These are phyloP conservation scores for Aspergillus pseudotamarii DNA, from an alignment of 2,329 filamentous ascomycete genomes.

Conservation along the genomic window DNA sequence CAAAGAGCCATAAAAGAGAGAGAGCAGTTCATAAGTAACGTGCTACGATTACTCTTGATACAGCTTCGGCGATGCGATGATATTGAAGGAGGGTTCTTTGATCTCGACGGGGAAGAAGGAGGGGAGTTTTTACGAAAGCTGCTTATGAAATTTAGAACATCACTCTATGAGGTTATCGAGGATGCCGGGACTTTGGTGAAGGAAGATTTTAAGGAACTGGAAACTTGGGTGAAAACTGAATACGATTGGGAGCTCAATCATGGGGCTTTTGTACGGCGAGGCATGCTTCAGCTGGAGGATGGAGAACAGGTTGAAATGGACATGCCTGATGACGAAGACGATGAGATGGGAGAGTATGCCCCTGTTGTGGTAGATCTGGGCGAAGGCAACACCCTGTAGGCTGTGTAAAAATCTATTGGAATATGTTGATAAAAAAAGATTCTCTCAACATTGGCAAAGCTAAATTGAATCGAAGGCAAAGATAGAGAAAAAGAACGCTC, in stretches of 20 bases:
- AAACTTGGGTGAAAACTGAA: conserved; percentile 56
- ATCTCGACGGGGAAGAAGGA: conserved; percentile 56
- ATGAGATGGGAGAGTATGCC: conserved; percentile 67
- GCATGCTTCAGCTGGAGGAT: conserved; percentile 64
- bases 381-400: conserved; percentile 14
- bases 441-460: not conserved
- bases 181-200: conserved; percentile 46
- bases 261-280: conserved; percentile 56
- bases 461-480: not conserved
- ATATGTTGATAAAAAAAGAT: not conserved
- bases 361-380: conserved; percentile 60
- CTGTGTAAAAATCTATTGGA: not conserved
- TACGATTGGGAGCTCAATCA: conserved; percentile 61
- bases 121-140: conserved; percentile 56
- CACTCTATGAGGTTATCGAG: conserved; percentile 51
- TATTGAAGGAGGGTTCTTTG: conserved; percentile 64
- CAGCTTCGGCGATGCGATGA: conserved; percentile 61
- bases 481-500: not conserved
- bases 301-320: conserved; percentile 66
- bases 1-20: conserved; percentile 52
- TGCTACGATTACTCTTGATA: conserved; percentile 52
- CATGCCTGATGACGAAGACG: conserved; percentile 62
- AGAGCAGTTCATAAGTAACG: conserved; percentile 55
- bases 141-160: conserved; percentile 55
- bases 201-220: conserved; percentile 57